These are phyloP conservation scores for Amesomyces nigricolor DNA, from an alignment of 2,329 filamentous ascomycete species.

Conservation along the genomic window DNA sequence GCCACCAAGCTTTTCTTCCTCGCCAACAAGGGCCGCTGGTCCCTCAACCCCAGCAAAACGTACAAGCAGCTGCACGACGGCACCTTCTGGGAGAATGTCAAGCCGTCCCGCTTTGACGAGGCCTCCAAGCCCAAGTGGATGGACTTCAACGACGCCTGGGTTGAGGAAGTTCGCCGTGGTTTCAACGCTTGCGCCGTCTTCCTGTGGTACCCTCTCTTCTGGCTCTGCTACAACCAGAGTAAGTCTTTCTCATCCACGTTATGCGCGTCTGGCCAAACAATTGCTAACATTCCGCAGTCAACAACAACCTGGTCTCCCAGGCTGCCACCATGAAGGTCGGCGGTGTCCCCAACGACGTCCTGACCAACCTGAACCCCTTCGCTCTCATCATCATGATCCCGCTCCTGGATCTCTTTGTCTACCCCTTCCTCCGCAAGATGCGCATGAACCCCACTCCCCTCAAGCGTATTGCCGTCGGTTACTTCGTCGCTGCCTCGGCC, in stretches of 20 bases:
- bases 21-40: slow-evolving; percentile 65
- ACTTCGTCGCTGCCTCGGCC: slow-evolving; percentile 56
- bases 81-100: slow-evolving; percentile 62
- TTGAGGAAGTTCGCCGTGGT: slow-evolving; percentile 66
- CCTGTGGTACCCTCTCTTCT: slow-evolving; percentile 60
- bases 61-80: slow-evolving; percentile 52
- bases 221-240: slow-evolving; percentile 46
- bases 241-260: slow-evolving; percentile 27
- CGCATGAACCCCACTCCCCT: slow-evolving; percentile 67
- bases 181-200: slow-evolving; percentile 65
- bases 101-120: slow-evolving; percentile 57
- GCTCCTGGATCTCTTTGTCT: slow-evolving; percentile 61
- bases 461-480: slow-evolving; percentile 67
- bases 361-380: slow-evolving; percentile 69
- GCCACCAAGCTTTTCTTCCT: slow-evolving; percentile 55
- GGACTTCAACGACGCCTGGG: slow-evolving; percentile 72
- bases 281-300: slow-evolving; percentile 32
- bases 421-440: slow-evolving; percentile 59
- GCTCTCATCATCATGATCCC: slow-evolving; percentile 70
- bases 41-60: slow-evolving; percentile 56
- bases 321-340: slow-evolving; percentile 60
- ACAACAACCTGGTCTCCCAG: slow-evolving; percentile 57
- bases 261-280: background rate
- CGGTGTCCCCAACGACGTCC: slow-evolving; percentile 70
- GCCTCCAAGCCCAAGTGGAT: slow-evolving; percentile 52